phyloP scores from a whole-genome alignment of 306 rosid species.

The Cercis canadensis region DNA sequence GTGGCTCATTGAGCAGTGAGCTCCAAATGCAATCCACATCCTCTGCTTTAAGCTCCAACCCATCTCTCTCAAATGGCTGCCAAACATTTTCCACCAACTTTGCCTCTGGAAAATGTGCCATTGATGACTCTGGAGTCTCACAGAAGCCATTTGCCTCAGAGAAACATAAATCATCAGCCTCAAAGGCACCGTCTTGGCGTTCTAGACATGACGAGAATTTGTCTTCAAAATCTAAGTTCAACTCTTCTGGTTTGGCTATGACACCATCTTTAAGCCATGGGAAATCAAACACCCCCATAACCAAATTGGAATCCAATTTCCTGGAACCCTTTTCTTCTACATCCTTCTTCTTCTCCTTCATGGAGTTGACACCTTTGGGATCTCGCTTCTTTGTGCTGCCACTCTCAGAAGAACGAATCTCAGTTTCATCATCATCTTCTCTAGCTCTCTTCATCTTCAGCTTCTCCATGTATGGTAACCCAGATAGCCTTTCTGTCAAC shows the following conservation, averaged over 20 bases:
- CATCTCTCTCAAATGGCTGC: slow-evolving; percentile 49
- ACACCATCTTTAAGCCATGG: slow-evolving; percentile 94
- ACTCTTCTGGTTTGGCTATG: slow-evolving; percentile 59
- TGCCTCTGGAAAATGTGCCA: slow-evolving; percentile 43
- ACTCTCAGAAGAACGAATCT: slow-evolving; percentile 28
- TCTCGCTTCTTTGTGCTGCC: slow-evolving; percentile 53
- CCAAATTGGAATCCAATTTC: slow-evolving; percentile 39
- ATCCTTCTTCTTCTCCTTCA: slow-evolving; percentile 28
- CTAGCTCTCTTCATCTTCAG: slow-evolving; percentile 57
- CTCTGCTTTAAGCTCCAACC: slow-evolving; percentile 47
- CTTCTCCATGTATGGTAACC: slow-evolving; percentile 48
- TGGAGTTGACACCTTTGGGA: slow-evolving; percentile 24
- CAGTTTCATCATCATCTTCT: slow-evolving; percentile 46
- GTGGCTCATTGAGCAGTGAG: slow-evolving; percentile 52
- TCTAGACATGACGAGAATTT: slow-evolving; percentile 54
- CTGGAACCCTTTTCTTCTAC: slow-evolving; percentile 38
- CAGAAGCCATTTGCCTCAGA: slow-evolving; percentile 41
- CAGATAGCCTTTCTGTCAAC: slow-evolving; percentile 32
- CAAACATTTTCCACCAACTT: slow-evolving; percentile 45
- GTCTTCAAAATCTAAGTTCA: slow-evolving; percentile 60
- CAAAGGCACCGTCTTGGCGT: slow-evolving; percentile 30
- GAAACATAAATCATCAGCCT: slow-evolving; percentile 39
- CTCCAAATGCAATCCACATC: slow-evolving; percentile 68
- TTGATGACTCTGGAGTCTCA: slow-evolving; percentile 41
- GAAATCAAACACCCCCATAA: slow-evolving; percentile 79